These are phyloP conservation scores for Xylaria sp. DNA, from an alignment of 2,329 filamentous ascomycete genomes.

Conservation along the genomic window DNA sequence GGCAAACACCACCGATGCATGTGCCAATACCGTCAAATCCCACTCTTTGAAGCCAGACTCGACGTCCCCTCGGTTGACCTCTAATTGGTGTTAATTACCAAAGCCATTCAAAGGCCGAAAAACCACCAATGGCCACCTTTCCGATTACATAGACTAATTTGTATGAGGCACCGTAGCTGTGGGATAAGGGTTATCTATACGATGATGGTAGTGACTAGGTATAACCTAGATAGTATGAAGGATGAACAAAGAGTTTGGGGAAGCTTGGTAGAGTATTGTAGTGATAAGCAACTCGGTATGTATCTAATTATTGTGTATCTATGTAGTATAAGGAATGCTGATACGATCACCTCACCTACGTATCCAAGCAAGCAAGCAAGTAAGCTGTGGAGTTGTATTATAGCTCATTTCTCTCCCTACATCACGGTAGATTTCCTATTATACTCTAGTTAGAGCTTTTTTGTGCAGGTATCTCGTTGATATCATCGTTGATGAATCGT, in stretches of 20 bases:
- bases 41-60: too few species aligned
- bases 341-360: neutral
- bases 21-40: too few species aligned
- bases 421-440: neutral
- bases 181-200: neutral
- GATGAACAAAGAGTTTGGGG: too few species aligned
- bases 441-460: neutral
- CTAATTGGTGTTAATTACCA: neutral
- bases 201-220: neutral
- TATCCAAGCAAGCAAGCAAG: neutral
- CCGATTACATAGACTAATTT: neutral
- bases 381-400: neutral
- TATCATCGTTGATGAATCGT: neutral
- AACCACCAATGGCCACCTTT: neutral
- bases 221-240: neutral
- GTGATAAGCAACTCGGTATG: neutral
- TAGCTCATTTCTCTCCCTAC: neutral
- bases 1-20: too few species aligned
- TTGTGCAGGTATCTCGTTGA: constrained; percentile 8
- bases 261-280: neutral
- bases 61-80: neutral
- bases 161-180: neutral
- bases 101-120: neutral
- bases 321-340: neutral
- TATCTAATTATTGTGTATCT: neutral